Conservation (phyloP, 1,139 yeast genomes). For the Pichia cactophila region DNA sequence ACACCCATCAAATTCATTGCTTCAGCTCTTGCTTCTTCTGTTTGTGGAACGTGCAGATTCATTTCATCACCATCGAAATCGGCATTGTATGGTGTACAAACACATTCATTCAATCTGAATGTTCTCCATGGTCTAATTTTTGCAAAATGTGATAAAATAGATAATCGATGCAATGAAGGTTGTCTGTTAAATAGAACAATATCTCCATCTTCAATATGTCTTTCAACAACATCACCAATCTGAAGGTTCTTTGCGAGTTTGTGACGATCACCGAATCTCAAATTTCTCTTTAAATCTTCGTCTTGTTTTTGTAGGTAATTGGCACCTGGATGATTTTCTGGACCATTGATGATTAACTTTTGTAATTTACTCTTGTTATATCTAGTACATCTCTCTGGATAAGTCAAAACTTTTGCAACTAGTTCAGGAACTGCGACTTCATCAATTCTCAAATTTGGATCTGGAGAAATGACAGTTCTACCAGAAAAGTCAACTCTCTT, state of each 20-base stretch:
- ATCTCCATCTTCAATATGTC: constrained; percentile 97
- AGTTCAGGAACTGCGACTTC: constrained; percentile 98
- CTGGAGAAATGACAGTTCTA: constrained; percentile 97
- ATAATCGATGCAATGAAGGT: constrained; percentile 91
- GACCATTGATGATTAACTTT: constrained; percentile 71
- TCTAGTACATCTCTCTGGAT: constrained; percentile 89
- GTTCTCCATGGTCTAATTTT: constrained; percentile 98
- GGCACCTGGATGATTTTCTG: constrained; percentile 91
- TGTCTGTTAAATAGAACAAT: constrained; percentile 94
- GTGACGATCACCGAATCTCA: constrained; percentile 79
- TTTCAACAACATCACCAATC: constrained; percentile 92
- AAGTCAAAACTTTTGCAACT: constrained; percentile 91
- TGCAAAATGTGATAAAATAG: constrained; percentile 92
- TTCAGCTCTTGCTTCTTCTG: constrained; percentile 98
- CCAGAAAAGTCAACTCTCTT: constrained; percentile 98
- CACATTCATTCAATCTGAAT: constrained; percentile 95
- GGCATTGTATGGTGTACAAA: constrained; percentile 98
- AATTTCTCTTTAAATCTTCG: constrained; percentile 79
- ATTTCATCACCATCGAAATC: constrained; percentile 99
- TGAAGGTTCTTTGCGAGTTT: constrained; percentile 70
- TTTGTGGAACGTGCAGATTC: constrained; percentile 98
- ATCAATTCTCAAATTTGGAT: constrained; percentile 88
- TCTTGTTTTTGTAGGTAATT: constrained; percentile 79
- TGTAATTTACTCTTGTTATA: constrained; percentile 78
- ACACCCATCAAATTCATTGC: constrained; percentile 98